Percentiles rank a stretch among this genome's conserved stretches.
phyloP scores from a whole-genome alignment of 371 early-diverging fungal genomes.

The Mucor lusitanicus region DNA sequence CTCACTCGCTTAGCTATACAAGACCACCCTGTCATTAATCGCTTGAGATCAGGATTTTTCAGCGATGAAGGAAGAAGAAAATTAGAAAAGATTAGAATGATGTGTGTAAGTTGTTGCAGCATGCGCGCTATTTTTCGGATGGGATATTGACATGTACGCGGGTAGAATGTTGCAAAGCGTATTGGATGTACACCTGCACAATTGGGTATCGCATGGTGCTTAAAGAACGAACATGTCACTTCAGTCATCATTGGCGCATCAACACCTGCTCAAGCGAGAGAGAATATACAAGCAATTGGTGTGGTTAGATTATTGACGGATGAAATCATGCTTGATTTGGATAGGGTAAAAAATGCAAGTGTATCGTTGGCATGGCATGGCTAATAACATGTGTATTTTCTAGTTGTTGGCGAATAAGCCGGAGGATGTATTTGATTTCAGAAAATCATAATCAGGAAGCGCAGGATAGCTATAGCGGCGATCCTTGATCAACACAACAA shows the following conservation, averaged over 20 bases:
- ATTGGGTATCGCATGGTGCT: conserved; percentile 83
- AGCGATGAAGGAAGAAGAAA: conserved; percentile 65
- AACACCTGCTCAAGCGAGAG: conserved; percentile 70
- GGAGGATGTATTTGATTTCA: conserved; percentile 61
- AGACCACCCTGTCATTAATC: conserved; percentile 65
- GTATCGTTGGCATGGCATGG: neutral
- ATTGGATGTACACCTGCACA: conserved; percentile 74
- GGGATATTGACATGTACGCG: neutral
- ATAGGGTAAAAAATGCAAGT: conserved; percentile 29
- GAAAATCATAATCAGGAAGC: conserved; percentile 41
- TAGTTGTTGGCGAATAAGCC: conserved; percentile 75
- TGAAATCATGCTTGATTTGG: conserved; percentile 68
- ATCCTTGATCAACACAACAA: too few relatives aligned
- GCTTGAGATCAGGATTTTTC: conserved; percentile 59
- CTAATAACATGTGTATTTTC: neutral
- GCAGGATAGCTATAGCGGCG: too few relatives aligned
- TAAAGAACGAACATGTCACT: conserved; percentile 61
- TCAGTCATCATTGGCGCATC: conserved; percentile 76
- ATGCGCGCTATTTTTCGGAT: neutral
- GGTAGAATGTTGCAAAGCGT: conserved; percentile 62
- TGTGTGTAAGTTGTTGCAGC: conserved; percentile 39
- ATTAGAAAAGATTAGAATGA: conserved; percentile 53
- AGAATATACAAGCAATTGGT: conserved; percentile 70
- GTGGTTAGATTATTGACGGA: conserved; percentile 65
- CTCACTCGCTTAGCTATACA: conserved; percentile 71